Conservation (phyloP, 805 yeast species). For the Spathaspora passalidarum region DNA sequence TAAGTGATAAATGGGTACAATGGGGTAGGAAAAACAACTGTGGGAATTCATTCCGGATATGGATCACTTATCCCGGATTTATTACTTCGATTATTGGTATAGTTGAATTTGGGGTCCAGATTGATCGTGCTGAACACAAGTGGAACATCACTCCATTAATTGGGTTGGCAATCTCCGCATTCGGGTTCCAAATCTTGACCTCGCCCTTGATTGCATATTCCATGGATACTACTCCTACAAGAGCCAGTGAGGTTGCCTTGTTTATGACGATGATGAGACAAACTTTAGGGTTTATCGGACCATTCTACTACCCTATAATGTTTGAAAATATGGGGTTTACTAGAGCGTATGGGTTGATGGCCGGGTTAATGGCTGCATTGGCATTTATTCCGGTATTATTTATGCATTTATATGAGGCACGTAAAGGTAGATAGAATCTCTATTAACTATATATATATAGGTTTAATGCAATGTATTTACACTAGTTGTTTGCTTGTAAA, state of each 20-base stretch:
- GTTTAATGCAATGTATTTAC: not conserved
- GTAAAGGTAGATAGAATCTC: conserved; percentile 3
- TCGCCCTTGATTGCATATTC: conserved; percentile 20
- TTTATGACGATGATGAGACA: conserved; percentile 20
- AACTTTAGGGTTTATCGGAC: conserved; percentile 21
- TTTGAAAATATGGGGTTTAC: conserved; percentile 15
- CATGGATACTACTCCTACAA: conserved; percentile 15
- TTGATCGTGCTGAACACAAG: conserved; percentile 10
- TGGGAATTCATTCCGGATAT: conserved; percentile 15
- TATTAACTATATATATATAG: not conserved
- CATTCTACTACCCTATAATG: conserved; percentile 26
- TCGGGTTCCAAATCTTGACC: conserved; percentile 21
- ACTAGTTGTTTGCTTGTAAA: conserved; percentile 8
- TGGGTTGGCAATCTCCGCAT: conserved; percentile 19
- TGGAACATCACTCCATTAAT: conserved; percentile 16
- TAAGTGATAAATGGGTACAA: conserved; percentile 14
- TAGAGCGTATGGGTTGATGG: conserved; percentile 11
- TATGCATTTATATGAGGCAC: conserved; percentile 5
- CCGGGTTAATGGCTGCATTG: conserved; percentile 9
- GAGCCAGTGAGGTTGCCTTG: conserved; percentile 18
- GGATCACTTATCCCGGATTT: conserved; percentile 21
- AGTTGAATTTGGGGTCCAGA: conserved; percentile 17
- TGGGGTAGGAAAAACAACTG: conserved; percentile 7
- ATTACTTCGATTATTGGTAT: conserved; percentile 17
- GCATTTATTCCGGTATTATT: conserved; percentile 6